A percentile compares a stretch with the other conserved stretches of the same genome.
phyloP scores from a whole-genome alignment of 139 green algal genomes.

The Spirogloea muscicola region DNA sequence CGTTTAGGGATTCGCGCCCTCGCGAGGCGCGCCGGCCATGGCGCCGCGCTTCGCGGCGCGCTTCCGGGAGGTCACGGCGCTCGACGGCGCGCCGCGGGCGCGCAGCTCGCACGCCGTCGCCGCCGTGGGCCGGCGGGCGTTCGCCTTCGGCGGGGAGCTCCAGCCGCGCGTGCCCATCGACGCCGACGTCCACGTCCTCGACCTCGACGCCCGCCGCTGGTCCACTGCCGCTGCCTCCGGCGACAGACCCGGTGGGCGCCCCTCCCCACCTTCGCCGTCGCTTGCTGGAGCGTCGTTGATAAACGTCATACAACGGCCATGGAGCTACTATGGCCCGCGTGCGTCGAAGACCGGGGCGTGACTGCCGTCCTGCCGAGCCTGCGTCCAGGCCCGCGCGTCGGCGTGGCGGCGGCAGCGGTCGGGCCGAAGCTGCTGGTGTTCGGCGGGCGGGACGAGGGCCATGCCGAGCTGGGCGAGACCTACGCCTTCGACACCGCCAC shows the following conservation, averaged over 20 bases:
- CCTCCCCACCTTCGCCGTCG: too few species aligned
- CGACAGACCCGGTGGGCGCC: background rate
- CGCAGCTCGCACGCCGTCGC: constrained; percentile 15
- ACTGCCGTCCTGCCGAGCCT: background rate
- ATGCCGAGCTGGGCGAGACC: constrained; percentile 2
- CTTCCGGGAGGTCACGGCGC: background rate
- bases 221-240: background rate
- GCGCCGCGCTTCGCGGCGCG: too few species aligned
- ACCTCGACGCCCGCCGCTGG: background rate
- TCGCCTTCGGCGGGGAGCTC: constrained; percentile 12
- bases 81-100: background rate
- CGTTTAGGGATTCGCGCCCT: too few species aligned
- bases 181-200: constrained; percentile 14
- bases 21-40: too few species aligned
- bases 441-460: background rate
- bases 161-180: constrained; percentile 15
- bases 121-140: background rate
- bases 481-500: constrained; percentile 14
- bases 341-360: background rate
- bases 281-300: background rate
- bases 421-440: background rate
- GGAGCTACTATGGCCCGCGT: background rate
- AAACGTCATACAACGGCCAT: background rate
- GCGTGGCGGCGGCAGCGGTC: background rate
- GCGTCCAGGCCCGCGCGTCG: background rate